Base-by-base conservation (phyloP, 495 filamentous ascomycete species). In the Rostrohypoxylon terebratum region DNA sequence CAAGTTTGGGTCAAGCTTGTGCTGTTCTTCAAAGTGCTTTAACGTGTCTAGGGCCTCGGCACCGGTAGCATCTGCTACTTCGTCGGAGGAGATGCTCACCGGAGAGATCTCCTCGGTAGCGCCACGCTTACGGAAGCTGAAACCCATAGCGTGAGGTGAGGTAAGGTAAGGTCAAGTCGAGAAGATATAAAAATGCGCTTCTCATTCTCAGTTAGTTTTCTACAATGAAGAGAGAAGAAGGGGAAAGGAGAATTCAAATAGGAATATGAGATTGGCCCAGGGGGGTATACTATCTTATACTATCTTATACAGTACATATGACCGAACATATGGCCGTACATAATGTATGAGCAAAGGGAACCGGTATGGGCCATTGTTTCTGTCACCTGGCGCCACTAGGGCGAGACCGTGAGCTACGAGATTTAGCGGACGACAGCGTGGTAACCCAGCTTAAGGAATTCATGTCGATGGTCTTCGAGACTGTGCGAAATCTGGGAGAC, bases 1-100 rank as follows among this genome's bases (percentile, higher is more conserved):
- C 47, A 93, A 67, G 72, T 93, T 92, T 14, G 90, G 89, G 67
- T 93, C 90, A 83, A 90, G 87, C 63, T 87, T 85, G 63, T 92
- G 90, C 62, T 86, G 84, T 59, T 85, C 83, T 68, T 89, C 87
- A 63, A 90, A 84, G 11, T 80, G 72, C 68, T 81, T 81, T 13
- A 84, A 75, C 33, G 79, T 79, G 33, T 76, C 70, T 13, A 82
- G 68, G 33, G 71, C 71, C 44, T 79, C 80, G 58, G 77, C 47
- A 33, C 78, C 66, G 31, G 71, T 66, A 4, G 34, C 45, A 8
- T 69, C 71, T 40, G 20, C 42, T 0, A n/a, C 77, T 5, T 76
- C 74, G 48, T 50, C 53, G 11, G 75, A 76, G 28, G 70, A 66
- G 42, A 45, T 72, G 31, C 58, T 70, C 31, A 71, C 70, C 18